Conservation (phyloP, 2,329 filamentous ascomycete genomes). For the Colletotrichum gigasporum region DNA sequence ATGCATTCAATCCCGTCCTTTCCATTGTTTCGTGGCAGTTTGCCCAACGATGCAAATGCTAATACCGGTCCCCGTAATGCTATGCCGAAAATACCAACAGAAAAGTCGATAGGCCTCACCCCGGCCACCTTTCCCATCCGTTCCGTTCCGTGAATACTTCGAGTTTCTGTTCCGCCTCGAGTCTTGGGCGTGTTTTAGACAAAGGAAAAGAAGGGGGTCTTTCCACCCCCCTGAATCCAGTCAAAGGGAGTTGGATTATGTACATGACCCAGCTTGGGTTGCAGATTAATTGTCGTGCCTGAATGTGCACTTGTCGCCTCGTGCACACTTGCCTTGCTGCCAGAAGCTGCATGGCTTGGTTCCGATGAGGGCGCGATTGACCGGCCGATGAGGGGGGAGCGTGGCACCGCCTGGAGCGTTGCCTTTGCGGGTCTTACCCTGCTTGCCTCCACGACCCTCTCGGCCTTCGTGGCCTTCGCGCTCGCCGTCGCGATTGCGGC, state of each 20-base stretch:
- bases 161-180: background rate
- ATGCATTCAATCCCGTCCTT: background rate
- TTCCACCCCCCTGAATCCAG: background rate
- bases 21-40: background rate
- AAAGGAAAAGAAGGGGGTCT: background rate
- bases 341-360: constrained; percentile 77
- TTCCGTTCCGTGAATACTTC: background rate
- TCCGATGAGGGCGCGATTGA: constrained; percentile 67
- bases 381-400: constrained; percentile 52
- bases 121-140: background rate
- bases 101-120: background rate
- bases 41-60: constrained; percentile 25
- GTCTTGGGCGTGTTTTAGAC: background rate
- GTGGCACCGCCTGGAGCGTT: constrained; percentile 37
- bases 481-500: constrained; percentile 41
- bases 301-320: constrained; percentile 79
- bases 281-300: constrained; percentile 62
- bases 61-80: constrained; percentile 10
- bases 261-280: background rate
- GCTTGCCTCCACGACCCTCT: constrained; percentile 42
- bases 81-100: constrained; percentile 10
- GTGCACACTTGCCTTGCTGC: constrained; percentile 75
- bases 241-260: background rate
- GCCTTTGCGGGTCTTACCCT: constrained; percentile 50
- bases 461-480: constrained; percentile 43